Evolutionary conservation across 1,139 yeast species (phyloP).

Genomic region (Nematodospora anomalae): DNA sequence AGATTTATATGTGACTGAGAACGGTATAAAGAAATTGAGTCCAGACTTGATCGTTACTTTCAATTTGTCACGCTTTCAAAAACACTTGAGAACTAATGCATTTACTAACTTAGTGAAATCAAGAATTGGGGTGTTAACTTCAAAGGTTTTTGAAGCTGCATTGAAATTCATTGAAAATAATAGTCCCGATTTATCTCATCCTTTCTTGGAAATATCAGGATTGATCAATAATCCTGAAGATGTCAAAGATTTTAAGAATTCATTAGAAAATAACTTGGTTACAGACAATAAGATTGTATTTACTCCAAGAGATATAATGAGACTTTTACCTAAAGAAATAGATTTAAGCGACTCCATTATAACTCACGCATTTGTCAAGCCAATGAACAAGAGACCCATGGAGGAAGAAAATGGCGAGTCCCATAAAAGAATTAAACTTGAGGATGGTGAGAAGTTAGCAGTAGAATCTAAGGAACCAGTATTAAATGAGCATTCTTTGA

Average conservation of each 20-base stretch:
- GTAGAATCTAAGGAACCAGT: slow-evolving; percentile 9
- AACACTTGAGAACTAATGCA: slow-evolving; percentile 63
- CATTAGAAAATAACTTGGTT: slow-evolving; percentile 36
- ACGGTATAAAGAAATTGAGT: slow-evolving; percentile 44
- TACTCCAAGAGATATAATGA: slow-evolving; percentile 54
- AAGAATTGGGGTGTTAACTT: slow-evolving; percentile 68
- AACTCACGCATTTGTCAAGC: slow-evolving; percentile 34
- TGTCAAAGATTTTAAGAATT: slow-evolving; percentile 24
- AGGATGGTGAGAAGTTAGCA: slow-evolving; percentile 22
- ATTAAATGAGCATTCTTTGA: slow-evolving; percentile 18
- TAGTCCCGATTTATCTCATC: slow-evolving; percentile 43
- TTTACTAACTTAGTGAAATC: slow-evolving; percentile 63
- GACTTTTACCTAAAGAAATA: slow-evolving; percentile 42
- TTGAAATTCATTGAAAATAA: slow-evolving; percentile 59
- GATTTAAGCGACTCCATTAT: slow-evolving; percentile 53
- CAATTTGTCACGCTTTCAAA: slow-evolving; percentile 66
- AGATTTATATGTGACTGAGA: slow-evolving; percentile 30
- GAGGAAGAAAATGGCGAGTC: slow-evolving; percentile 19
- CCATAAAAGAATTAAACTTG: slow-evolving; percentile 49
- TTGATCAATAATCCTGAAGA: slow-evolving; percentile 45
- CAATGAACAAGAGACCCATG: slow-evolving; percentile 30
- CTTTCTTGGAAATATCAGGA: slow-evolving; percentile 35
- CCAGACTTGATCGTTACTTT: slow-evolving; percentile 57
- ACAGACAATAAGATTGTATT: slow-evolving; percentile 46
- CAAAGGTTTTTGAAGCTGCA: slow-evolving; percentile 62